These are phyloP conservation scores for Pterocarpus santalinus DNA, from an alignment of 306 rosid genomes.

Conservation along the genomic window DNA sequence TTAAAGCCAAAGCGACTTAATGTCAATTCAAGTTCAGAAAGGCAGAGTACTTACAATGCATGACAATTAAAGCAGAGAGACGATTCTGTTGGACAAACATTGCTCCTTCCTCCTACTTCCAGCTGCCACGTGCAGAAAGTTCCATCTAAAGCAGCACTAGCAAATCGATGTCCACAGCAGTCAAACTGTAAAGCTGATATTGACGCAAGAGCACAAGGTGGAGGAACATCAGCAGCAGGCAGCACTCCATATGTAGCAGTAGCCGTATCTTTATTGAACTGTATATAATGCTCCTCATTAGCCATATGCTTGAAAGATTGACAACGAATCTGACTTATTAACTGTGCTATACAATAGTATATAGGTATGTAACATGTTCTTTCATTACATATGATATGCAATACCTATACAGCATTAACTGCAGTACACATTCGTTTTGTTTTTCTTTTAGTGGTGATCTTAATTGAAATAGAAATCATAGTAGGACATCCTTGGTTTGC, in stretches of 20 bases:
- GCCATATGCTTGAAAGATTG: conserved; percentile 44
- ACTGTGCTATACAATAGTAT: too few species aligned
- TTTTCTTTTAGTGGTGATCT: too few species aligned
- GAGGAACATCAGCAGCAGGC: conserved; percentile 95
- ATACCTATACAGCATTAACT: too few species aligned
- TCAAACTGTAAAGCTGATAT: conserved; percentile 91
- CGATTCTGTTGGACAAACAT: conserved; percentile 82
- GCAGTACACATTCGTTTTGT: too few species aligned
- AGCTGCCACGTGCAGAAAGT: conserved; percentile 96
- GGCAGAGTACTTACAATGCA: conserved; percentile 54
- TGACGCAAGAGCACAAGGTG: conserved; percentile 93
- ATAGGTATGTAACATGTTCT: too few species aligned
- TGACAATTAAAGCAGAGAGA: conserved; percentile 81
- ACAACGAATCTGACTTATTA: too few species aligned
- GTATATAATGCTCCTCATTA: conserved; percentile 53
- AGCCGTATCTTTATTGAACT: conserved; percentile 89
- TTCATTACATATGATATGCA: too few species aligned
- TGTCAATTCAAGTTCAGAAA: conserved; percentile 14
- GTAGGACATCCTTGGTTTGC: too few species aligned
- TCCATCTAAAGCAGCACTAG: conserved; percentile 93
- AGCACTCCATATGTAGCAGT: conserved; percentile 93
- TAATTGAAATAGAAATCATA: too few species aligned
- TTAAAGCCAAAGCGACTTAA: conserved; percentile 4
- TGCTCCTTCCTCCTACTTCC: conserved; percentile 99
- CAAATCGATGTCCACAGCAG: conserved; percentile 91